Base-by-base conservation (phyloP, 495 filamentous ascomycete species). In the Filosporella fistucella region DNA sequence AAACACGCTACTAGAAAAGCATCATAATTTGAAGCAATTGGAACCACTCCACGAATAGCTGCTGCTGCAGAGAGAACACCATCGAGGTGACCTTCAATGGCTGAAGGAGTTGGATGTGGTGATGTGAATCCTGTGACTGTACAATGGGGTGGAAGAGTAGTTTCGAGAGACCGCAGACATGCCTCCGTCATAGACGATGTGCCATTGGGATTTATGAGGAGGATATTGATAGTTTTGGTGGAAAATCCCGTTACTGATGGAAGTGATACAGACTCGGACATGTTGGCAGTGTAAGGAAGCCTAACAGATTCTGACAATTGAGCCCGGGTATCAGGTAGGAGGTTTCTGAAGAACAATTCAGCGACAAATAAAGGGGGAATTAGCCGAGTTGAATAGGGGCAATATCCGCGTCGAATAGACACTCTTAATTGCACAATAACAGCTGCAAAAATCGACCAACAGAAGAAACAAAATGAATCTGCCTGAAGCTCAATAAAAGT, bases 1-100 rank as follows among this genome's bases (percentile, higher is more conserved):
- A 68, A 75, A 58, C 70, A 76, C 7, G 71, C 70, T 17, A 76
- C 68, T 3, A 76, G 65, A 42, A 72, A 67, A 9, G 66, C 72
- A 50, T 74, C 68, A 54, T 71, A 72, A 4, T 57, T 50, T n/a
- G 61, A 50, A 10, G 62, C 60, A 18, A 71, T 55, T 18, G 68
- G 67, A 12, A 64, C 36, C 20, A 73, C 54, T 23, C 64, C 70
- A 13, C 68, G 59, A 18, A 65, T 43, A 5, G 63, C 50, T 4
- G 65, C 64, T 0, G 69, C 69, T 4, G 69, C 63, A 16, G 65
- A 69, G 40, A 70, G 61, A 18, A 70, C 60, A 38, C 59, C 68
- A 55, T 76, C 71, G 33, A 68, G 58, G 41, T 61, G 53, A 23
- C 70, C 63, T 55, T 76, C 72, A 23, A 74, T 64, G 13, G 72